A percentile compares a stretch with the other conserved stretches of the same genome.
These are phyloP conservation scores for Amylocystis lapponica DNA, from an alignment of 768 basidiomycete species.

Conservation along the genomic window DNA sequence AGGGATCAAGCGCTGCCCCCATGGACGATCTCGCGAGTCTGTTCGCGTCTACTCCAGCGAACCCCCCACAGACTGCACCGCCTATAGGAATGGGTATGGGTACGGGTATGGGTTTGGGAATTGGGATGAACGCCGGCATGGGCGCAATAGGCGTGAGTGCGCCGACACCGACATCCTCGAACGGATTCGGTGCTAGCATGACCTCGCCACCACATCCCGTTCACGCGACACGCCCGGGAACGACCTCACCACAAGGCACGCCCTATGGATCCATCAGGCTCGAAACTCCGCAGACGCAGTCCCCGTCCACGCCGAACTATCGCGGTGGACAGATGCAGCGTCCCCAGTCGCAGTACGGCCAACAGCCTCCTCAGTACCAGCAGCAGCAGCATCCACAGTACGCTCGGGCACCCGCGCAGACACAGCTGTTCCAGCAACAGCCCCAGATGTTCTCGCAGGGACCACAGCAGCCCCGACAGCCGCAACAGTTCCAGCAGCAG, in stretches of 20 bases:
- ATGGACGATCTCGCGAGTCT: slow-evolving; percentile 59
- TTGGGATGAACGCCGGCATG: slow-evolving; percentile 1
- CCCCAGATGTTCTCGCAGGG: slow-evolving; percentile 9
- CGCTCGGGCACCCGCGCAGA: too few relatives aligned
- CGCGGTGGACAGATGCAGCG: slow-evolving; percentile 9
- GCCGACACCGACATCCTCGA: background rate
- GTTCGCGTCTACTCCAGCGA: slow-evolving; percentile 30
- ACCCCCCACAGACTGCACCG: slow-evolving; percentile 1
- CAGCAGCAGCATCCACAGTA: slow-evolving; percentile 14
- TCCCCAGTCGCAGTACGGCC: slow-evolving; percentile 2
- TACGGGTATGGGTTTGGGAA: slow-evolving; percentile 11
- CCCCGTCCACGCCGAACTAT: slow-evolving; percentile 16
- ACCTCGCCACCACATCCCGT: slow-evolving; percentile 5
- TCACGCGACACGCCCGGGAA: background rate
- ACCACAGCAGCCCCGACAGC: slow-evolving; percentile 8
- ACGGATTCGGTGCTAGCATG: slow-evolving; percentile 2
- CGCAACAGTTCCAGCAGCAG: slow-evolving; percentile 11
- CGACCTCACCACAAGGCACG: slow-evolving; percentile 11
- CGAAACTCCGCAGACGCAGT: slow-evolving; percentile 29
- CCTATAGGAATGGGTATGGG: slow-evolving; percentile 6
- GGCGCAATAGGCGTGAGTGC: background rate
- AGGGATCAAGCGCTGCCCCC: slow-evolving; percentile 15
- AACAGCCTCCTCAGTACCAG: slow-evolving; percentile 9
- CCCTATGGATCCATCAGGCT: slow-evolving; percentile 18
- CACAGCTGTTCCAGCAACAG: slow-evolving; percentile 11